Evolutionary conservation across 352 stramenopile species (phyloP).

Genomic region (Pythium sukuiense): DNA sequence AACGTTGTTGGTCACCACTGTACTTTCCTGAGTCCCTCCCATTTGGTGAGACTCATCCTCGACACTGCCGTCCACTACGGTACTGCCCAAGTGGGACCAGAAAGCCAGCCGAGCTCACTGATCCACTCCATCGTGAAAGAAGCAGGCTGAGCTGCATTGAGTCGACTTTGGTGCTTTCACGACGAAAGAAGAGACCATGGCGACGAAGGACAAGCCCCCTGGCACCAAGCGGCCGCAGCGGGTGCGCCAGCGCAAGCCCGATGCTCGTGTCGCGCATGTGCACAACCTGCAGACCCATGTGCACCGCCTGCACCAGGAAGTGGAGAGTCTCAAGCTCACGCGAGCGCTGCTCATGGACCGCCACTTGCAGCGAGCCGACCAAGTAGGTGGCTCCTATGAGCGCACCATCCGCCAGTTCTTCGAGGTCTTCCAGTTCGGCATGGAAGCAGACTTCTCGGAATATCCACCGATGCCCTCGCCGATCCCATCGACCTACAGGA

Average conservation of each 20-base stretch:
- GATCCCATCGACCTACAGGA: conserved; percentile 1
- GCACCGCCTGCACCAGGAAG: conserved; percentile 21
- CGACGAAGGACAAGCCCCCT: conserved; percentile 7
- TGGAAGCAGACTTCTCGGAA: conserved; percentile 5
- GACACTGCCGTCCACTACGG: not conserved
- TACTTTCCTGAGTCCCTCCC: not conserved
- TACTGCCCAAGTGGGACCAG: not conserved
- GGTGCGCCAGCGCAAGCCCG: conserved; percentile 20
- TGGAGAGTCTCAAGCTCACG: conserved; percentile 24
- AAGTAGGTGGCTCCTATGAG: conserved; percentile 15
- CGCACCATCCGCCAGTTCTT: conserved; percentile 21
- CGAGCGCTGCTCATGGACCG: conserved; percentile 19
- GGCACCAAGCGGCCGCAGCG: conserved; percentile 11
- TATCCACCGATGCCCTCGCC: conserved; percentile 13
- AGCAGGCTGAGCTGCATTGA: not conserved
- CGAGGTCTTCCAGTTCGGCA: conserved; percentile 17
- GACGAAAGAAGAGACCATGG: no score
- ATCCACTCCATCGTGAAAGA: not conserved
- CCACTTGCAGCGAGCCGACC: conserved; percentile 16
- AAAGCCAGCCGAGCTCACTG: not conserved
- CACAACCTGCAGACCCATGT: conserved; percentile 19
- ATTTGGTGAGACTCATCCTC: conserved; percentile 6
- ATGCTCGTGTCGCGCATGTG: conserved; percentile 16
- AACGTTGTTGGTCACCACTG: not conserved
- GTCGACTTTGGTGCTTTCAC: no score